phyloP scores from a whole-genome alignment of 768 basidiomycete genomes.

The Russula vinacea region DNA sequence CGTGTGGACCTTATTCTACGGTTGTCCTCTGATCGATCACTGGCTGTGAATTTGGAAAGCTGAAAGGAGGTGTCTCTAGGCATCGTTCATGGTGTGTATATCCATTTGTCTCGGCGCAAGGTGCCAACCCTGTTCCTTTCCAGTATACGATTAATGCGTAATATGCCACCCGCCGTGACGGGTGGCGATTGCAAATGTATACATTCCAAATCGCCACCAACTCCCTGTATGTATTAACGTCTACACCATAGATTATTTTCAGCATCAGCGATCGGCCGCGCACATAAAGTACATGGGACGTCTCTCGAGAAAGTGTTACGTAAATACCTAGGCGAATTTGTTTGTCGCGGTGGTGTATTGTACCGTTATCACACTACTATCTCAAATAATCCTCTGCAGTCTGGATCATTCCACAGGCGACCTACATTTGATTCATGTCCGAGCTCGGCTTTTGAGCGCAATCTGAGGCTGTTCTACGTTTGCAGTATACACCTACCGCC shows the following conservation, averaged over 20 bases:
- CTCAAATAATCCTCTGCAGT: neutral
- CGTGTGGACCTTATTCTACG: slow-evolving; percentile 92
- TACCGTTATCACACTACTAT: slow-evolving; percentile 6
- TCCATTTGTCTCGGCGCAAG: neutral
- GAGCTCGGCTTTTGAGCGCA: too few species aligned
- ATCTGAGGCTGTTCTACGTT: neutral
- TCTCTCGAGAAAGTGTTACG: neutral
- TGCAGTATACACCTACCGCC: neutral
- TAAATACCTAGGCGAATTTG: too few species aligned
- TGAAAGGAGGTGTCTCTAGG: slow-evolving; percentile 34
- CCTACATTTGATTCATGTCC: neutral
- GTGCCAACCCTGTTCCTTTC: neutral
- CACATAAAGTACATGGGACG: neutral
- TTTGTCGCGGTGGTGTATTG: neutral
- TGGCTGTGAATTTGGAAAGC: slow-evolving; percentile 17
- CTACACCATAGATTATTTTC: neutral
- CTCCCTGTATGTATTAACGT: neutral
- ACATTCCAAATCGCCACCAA: neutral
- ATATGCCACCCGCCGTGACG: neutral
- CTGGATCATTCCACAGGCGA: neutral
- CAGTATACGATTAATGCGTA: slow-evolving; percentile 18
- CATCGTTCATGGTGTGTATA: slow-evolving; percentile 42
- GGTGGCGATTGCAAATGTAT: neutral
- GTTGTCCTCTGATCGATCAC: slow-evolving; percentile 44
- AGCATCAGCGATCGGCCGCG: neutral